Conservation (phyloP, 345 rosid genomes). For the Zanthoxylum bungeanum region DNA sequence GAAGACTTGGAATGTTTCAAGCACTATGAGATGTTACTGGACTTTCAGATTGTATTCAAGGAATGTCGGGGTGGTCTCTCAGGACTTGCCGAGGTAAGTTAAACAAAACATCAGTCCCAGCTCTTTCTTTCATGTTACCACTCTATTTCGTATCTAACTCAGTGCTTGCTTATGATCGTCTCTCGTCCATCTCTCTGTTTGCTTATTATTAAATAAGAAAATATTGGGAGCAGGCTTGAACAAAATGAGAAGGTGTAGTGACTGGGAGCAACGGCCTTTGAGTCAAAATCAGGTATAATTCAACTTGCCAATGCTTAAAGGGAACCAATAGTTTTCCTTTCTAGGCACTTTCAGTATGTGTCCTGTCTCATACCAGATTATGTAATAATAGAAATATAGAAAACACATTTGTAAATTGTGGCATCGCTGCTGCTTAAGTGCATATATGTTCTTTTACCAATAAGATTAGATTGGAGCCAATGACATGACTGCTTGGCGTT, state of each 20-base stretch:
- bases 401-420: no score
- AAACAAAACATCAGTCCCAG: background rate
- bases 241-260: constrained; percentile 80
- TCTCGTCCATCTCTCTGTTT: background rate
- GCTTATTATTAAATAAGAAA: constrained; percentile 43
- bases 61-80: constrained; percentile 77
- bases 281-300: constrained; percentile 65
- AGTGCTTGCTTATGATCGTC: constrained; percentile 6
- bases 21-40: constrained; percentile 77
- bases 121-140: constrained; percentile 1
- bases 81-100: constrained; percentile 72
- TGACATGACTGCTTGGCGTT: no score
- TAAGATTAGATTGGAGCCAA: no score
- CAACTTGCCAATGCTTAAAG: no score
- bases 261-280: constrained; percentile 95
- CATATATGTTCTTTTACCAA: no score
- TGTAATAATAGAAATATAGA: background rate
- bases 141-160: background rate
- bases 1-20: constrained; percentile 75
- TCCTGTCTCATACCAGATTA: no score
- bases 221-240: constrained; percentile 86
- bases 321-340: no score
- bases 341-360: background rate
- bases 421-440: no score
- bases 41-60: constrained; percentile 69